Evolutionary conservation across 176 grass and related monocot genomes (phyloP), one percentile per base, ranked within the genome.

Genomic region (Aegilops sharonensis): DNA sequence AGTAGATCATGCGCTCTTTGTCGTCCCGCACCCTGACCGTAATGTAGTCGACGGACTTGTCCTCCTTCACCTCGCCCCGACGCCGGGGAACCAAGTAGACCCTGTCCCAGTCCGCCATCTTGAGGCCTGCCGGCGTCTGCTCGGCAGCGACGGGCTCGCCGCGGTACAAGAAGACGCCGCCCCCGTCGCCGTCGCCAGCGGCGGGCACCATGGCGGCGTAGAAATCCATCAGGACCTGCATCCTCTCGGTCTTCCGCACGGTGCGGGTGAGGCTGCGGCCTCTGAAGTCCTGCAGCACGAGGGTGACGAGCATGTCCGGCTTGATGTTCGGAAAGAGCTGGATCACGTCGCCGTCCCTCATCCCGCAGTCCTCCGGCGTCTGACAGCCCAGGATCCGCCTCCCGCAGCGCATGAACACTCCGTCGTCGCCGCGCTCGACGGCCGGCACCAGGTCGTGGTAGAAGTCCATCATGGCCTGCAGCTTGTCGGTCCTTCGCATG

Each of bases 211-310:
- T 27, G 59, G 3, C 7, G 61, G 17, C 14, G 61, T 85, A 85
- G 72, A 54, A 77, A 32, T 85, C 61, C 61, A 68, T 67, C 4
- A 85, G 61, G 20, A 0, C 60, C 61, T 67, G 29, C 61, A 85
- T 43, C 61, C 3, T 0, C 5, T 85, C 61, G 20, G 39, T 27
- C 1, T 0, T 4, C 5, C 42, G 72, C 83, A 85, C 67, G 29
- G 83, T 67, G 72, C 83, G 40, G 60, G 7, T 36, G 30, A 77
- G 4, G 12, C 1, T 8, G 20, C 20, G 42, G 8, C 61, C 72
- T 11, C 10, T 1, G 2, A 52, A 72, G 21, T 72, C 69, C 69
- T 72, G 69, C 21, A 72, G 21, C 69, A 72, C 5, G 21, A 21
- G 21, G 4, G 69, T 72, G 20, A 72, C 69, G 37, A 72, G 68